Conservation (phyloP, 2,329 filamentous ascomycete species). For the Elsinoe batatas region DNA sequence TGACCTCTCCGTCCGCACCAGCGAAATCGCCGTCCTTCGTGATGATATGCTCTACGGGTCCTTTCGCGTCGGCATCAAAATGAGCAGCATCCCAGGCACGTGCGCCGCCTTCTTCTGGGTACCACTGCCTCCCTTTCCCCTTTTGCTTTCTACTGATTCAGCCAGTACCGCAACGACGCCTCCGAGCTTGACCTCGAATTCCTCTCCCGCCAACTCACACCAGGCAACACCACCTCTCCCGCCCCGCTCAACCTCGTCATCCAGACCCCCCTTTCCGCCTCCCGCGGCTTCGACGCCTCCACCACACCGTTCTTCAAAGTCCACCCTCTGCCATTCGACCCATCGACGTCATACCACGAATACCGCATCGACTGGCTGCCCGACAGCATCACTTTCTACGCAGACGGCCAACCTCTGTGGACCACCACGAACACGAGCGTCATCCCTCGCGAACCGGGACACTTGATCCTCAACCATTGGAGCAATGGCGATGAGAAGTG, state of each 20-base stretch:
- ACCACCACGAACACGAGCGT: conserved; percentile 38
- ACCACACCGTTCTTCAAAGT: conserved; percentile 49
- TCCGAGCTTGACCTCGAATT: conserved; percentile 78
- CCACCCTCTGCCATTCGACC: conserved; percentile 55
- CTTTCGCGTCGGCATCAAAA: conserved; percentile 58
- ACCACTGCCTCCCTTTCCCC: conserved; percentile 17
- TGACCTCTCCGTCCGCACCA: conserved; percentile 45
- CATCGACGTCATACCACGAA: conserved; percentile 58
- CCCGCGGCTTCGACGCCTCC: conserved; percentile 53
- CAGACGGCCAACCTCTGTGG: conserved; percentile 50
- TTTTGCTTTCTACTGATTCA: conserved; percentile 14
- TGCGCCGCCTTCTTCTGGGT: conserved; percentile 77
- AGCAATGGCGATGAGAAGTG: conserved; percentile 57
- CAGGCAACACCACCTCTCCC: conserved; percentile 4
- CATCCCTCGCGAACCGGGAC: conserved; percentile 49
- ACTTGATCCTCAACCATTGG: conserved; percentile 65
- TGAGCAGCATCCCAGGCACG: conserved; percentile 53
- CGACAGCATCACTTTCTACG: conserved; percentile 56
- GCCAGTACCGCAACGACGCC: conserved; percentile 65
- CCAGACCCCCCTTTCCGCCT: conserved; percentile 52
- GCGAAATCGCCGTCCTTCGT: conserved; percentile 54
- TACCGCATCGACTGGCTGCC: conserved; percentile 69
- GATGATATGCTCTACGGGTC: conserved; percentile 59
- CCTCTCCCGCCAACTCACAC: conserved; percentile 49
- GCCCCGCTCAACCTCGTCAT: conserved; percentile 65